Conservation (phyloP, 2,329 filamentous ascomycete genomes). For the Xylaria arbuscula region DNA sequence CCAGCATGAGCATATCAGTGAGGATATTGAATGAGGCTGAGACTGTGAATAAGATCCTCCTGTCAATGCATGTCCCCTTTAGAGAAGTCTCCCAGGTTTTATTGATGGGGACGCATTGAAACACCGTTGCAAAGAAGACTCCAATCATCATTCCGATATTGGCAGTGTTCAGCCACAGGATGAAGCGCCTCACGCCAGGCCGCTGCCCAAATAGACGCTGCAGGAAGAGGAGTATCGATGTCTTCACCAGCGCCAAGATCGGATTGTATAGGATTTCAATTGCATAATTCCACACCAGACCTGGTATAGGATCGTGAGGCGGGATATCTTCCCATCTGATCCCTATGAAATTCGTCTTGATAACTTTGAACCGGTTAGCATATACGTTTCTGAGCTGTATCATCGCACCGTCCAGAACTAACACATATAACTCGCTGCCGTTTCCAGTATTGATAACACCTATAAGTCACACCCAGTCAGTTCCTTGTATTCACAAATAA, state of each 20-base stretch:
- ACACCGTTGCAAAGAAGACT: conserved; percentile 51
- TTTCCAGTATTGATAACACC: conserved; percentile 42
- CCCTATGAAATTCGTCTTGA: conserved; percentile 43
- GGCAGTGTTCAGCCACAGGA: conserved; percentile 50
- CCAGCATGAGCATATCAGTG: conserved; percentile 55
- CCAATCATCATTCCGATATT: conserved; percentile 47
- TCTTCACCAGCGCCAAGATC: conserved; percentile 58
- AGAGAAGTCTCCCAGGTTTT: conserved; percentile 48
- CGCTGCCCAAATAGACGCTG: conserved; percentile 56
- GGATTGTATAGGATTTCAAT: conserved; percentile 59
- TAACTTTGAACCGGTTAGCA: conserved; percentile 36
- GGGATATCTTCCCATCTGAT: conserved; percentile 40
- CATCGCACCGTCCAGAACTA: conserved; percentile 10
- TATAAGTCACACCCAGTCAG: conserved; percentile 11
- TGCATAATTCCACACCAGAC: conserved; percentile 52
- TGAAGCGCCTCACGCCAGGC: conserved; percentile 48
- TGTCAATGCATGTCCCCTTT: conserved; percentile 50
- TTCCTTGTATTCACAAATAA: conserved; percentile 10
- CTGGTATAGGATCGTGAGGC: conserved; percentile 39
- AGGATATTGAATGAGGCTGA: conserved; percentile 54
- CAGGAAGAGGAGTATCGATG: conserved; percentile 59
- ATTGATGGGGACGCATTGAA: conserved; percentile 55
- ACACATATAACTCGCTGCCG: conserved; percentile 45
- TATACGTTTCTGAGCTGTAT: neutral
- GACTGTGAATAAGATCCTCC: conserved; percentile 50